phyloP scores from a whole-genome alignment of 768 basidiomycete genomes.

The Termitomyces sp. region DNA sequence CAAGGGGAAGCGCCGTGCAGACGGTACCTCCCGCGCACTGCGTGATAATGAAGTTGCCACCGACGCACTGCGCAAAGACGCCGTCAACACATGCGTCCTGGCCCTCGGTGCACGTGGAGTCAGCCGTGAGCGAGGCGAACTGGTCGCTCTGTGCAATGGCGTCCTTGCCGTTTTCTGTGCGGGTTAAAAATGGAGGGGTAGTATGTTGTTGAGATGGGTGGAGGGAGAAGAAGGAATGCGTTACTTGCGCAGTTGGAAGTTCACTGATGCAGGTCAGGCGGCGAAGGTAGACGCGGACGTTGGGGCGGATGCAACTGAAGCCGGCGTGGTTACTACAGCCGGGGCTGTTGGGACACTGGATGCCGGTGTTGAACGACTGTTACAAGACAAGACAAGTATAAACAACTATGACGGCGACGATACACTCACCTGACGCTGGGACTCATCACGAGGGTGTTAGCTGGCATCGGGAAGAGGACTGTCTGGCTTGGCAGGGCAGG shows the following conservation, averaged over 20 bases:
- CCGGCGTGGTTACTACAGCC: not conserved
- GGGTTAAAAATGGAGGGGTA: too few species aligned
- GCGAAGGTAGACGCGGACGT: not conserved
- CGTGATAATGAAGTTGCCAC: constrained; percentile 18
- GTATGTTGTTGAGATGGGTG: not conserved
- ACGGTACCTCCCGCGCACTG: constrained; percentile 22
- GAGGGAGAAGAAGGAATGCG: too few species aligned
- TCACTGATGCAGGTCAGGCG: not conserved
- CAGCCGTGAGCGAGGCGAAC: too few species aligned
- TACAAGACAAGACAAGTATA: not conserved
- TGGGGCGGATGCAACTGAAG: not conserved
- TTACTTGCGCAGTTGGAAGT: constrained; percentile 11
- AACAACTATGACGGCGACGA: not conserved
- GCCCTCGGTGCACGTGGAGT: constrained; percentile 19
- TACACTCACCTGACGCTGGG: constrained; percentile 20
- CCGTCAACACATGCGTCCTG: constrained; percentile 15
- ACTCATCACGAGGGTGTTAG: constrained; percentile 29
- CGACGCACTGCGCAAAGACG: constrained; percentile 19
- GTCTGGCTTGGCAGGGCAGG: constrained; percentile 37
- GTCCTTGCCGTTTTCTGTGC: constrained; percentile 15
- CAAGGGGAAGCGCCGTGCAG: constrained; percentile 23
- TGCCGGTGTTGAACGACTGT: not conserved
- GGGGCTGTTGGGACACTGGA: not conserved
- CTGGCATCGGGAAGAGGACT: constrained; percentile 41
- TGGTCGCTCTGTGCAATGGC: too few species aligned